Base-by-base conservation (phyloP, 2,329 filamentous ascomycete genomes). In the Hypoxylon sp. region DNA sequence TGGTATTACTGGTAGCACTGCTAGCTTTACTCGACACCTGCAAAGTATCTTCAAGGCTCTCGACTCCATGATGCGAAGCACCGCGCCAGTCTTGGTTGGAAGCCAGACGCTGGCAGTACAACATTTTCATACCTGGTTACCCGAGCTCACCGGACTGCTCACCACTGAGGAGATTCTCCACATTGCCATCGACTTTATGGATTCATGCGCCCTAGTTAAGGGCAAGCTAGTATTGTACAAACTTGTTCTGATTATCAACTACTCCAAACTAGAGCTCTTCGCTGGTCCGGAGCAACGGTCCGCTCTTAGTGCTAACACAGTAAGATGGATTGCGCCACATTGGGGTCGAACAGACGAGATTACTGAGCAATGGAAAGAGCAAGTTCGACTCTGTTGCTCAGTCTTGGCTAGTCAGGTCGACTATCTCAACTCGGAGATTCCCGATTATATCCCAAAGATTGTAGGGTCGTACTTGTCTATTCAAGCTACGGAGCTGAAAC, bases 121-220 rank as follows among this genome's bases (percentile, higher is more conserved):
- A 79, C 93, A 98, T 78, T 97, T 98, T 78, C 95, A 98, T 77
- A 92, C 93, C 0, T 99, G 96, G 96, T 84, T 99, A n/a, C 95
- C 96, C 0, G 95, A 98, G 77, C 88, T 99, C 8, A 86, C 89
- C 0, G 89, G 91, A 1, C 85, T 96, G 39, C 86, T 98, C 76
- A 88, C 87, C 3, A 90, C 91, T 0, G 91, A 94, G 74, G 95
- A 98, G 78, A 95, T 98, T 50, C 83, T 98, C 57, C 92, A 97
- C 75, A 92, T 98, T 70, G 93, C 94, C 44, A 93, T 97, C 68
- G 93, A 95, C 80, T 97, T 98, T 76, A 91, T 98, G 83, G 94
- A 98, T 76, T 93, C 96, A 0, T 98, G 94, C 81, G 88, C 90
- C 2, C 84, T 89, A 29, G 94, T 97, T 52, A 95, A 94, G 78